Evolutionary conservation across 164 flowering plant species (phyloP).

Genomic region (Warburgia ugandensis): DNA sequence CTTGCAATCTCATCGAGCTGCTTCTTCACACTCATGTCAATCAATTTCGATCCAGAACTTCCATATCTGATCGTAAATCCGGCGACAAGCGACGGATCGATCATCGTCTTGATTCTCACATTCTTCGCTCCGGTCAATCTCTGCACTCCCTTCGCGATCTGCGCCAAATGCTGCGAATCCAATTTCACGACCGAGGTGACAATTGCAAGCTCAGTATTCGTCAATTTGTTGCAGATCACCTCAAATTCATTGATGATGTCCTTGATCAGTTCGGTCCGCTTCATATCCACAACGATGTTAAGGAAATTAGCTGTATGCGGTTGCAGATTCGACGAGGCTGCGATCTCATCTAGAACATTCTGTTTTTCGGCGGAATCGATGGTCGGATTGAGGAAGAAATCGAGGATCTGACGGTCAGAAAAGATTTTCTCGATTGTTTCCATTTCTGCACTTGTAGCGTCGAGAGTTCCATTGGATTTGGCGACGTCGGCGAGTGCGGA

Average conservation of each 20-base stretch:
- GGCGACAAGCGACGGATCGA: constrained; percentile 74
- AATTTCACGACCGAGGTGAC: constrained; percentile 78
- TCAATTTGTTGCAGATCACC: constrained; percentile 47
- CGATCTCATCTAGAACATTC: constrained; percentile 44
- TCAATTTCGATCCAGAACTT: constrained; percentile 58
- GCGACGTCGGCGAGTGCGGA: constrained; percentile 74
- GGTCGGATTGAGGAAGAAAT: constrained; percentile 59
- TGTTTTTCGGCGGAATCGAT: constrained; percentile 40
- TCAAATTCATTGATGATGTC: constrained; percentile 79
- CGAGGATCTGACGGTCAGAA: constrained; percentile 29
- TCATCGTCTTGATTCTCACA: constrained; percentile 75
- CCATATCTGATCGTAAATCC: constrained; percentile 91
- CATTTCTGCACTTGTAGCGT: constrained; percentile 51
- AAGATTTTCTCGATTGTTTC: constrained; percentile 59
- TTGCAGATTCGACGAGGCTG: constrained; percentile 28
- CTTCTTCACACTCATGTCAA: constrained; percentile 94
- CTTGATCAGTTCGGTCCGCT: constrained; percentile 41
- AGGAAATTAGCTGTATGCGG: constrained; percentile 61
- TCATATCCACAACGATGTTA: constrained; percentile 59
- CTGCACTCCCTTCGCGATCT: constrained; percentile 87
- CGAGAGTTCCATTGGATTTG: constrained; percentile 47
- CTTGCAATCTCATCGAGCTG: constrained; percentile 79
- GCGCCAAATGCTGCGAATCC: constrained; percentile 78
- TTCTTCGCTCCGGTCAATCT: constrained; percentile 73
- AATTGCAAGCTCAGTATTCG: constrained; percentile 71